Percentiles rank a stretch among this genome's conserved stretches.
Evolutionary conservation across 2,329 filamentous ascomycete genomes (phyloP).

Genomic region (Dryadomyces sulphureus): DNA sequence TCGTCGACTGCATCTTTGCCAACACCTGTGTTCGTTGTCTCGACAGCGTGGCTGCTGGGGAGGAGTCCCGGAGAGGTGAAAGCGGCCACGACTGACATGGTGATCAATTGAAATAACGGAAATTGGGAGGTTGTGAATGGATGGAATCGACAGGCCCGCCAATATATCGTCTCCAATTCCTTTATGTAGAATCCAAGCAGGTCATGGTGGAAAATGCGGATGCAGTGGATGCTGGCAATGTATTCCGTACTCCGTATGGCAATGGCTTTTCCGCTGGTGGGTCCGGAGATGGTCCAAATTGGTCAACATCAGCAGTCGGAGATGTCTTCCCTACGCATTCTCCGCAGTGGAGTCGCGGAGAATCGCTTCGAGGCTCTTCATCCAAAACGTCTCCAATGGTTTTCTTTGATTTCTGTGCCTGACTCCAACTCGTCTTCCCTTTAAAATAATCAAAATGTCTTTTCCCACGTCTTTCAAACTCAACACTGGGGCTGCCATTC

Average conservation of each 20-base stretch:
- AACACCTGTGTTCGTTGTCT: neutral
- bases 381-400: too few relatives aligned
- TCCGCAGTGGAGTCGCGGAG: neutral
- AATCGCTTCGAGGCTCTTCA: too few relatives aligned
- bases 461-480: slow-evolving; percentile 17
- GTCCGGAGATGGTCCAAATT: neutral
- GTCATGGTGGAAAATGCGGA: neutral
- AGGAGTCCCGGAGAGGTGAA: neutral
- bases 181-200: neutral
- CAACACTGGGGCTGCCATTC: slow-evolving; percentile 25
- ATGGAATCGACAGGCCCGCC: too few relatives aligned
- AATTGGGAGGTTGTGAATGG: too few relatives aligned
- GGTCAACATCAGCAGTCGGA: neutral
- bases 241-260: too few relatives aligned
- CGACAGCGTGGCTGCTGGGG: neutral
- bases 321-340: neutral
- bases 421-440: too few relatives aligned
- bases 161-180: neutral
- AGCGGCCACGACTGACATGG: neutral
- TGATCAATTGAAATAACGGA: too few relatives aligned
- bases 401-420: too few relatives aligned
- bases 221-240: neutral
- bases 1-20: neutral
- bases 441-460: neutral
- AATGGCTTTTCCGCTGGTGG: neutral